Base-by-base conservation (phyloP, 1,284 basidiomycete species). In the Sporisorium reilianum region DNA sequence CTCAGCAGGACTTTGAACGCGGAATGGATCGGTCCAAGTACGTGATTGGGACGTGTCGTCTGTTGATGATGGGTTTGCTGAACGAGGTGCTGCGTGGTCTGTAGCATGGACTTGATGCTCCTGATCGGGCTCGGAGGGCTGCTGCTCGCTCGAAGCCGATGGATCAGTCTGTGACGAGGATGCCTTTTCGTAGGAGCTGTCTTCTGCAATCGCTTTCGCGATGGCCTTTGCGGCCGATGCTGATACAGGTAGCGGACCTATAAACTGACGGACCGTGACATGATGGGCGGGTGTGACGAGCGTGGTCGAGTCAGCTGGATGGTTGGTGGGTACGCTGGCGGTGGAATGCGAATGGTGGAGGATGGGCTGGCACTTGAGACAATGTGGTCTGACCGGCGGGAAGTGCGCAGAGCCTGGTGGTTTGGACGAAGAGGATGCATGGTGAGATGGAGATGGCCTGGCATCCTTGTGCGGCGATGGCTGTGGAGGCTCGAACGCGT, bases 221-320 rank as follows among this genome's bases (percentile, higher is more conserved):
- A 73, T 41, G 18, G 60, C 64, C 20, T 45, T 64, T 5, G 78
- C 76, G 2, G 55, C 42, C n/a, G 62, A 52, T 7, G 64, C 34
- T 1, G 72, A 46, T 0, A 77, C 77, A 5, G 77, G 70, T 3
- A 64, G 30, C 16, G 78, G 78, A 2, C 78, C 78, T 25, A 80
- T 61, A 52, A 66, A 80, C 40, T 64, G 51, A 23, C 78, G 62
- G 11, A 55, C 32, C 23, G 44, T 57, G 42, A 61, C 55, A 44
- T 74, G 71, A 40, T 56, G 18, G 25, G 57, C 42, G 5, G 50
- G 67, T 18, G 62, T 50, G 58, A 68, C 36, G 51, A 62, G 50
- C 18, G 48, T 23, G 32, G 40, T 52, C 10, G 68, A 54, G 41
- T 64, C 44, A 18, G 46, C 34, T 7, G 54, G 32, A 40, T 54